Evolutionary conservation across 768 basidiomycete genomes (phyloP), one percentile per base, ranked within the genome.

Genomic region (Lyophyllum shimeji): DNA sequence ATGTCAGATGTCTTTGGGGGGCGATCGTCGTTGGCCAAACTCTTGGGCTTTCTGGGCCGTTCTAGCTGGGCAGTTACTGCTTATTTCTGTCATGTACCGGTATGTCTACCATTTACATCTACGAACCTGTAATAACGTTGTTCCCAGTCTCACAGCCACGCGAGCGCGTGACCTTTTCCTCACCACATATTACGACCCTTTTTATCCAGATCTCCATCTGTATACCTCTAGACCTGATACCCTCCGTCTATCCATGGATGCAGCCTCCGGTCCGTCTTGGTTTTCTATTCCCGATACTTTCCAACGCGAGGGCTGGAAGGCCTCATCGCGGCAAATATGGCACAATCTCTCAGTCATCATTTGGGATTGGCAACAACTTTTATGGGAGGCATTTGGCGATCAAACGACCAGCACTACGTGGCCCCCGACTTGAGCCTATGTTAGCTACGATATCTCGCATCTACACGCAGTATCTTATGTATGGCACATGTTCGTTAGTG

Each of bases 131-230:
- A 33, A 55, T 65, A 24, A 65, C 55, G 29, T 55, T 53, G 27
- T 46, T 15, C 60, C 3, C 57, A 84, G 89, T 61, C 59, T 83
- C 62, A 76, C 78, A 56, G 62, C 71, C 46, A 67, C 68, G 27
- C 77, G 74, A 46, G 82, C 86, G 44, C 76, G 68, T 63, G 74
- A 81, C 21, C 72, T 83, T 27, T 91, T 89, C 69, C 75, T 90
- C 62, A 87, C 84, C 57, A 85, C 81, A 56, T 91, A 90, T 61
- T 90, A 87, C 63, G 89, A 93, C 66, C 86, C 90, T 54, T 83
- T 89, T 71, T 82, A 88, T 66, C 85, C 87, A 15, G 85, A 90
- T 63, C 77, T 90, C 51, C 80, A 88, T 66, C 69, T 85, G 43
- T 80, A 76, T 71, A 66, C 68, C 54, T 74, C 70, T 53, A 76